These are phyloP conservation scores for Boletus rufocinnamomeus DNA, from an alignment of 768 basidiomycete species.

Conservation along the genomic window DNA sequence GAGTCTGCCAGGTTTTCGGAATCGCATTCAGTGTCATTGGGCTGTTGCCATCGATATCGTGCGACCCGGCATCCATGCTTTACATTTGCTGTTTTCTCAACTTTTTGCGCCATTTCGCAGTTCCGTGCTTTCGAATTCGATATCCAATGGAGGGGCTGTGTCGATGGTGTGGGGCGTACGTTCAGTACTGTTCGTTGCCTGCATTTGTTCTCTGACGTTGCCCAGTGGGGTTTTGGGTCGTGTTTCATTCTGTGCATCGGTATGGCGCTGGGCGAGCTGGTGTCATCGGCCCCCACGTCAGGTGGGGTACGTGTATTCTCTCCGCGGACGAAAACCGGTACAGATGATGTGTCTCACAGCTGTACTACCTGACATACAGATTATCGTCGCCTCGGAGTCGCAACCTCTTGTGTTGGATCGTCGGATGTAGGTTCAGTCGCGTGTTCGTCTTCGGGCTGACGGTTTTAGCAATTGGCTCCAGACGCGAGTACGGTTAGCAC, in stretches of 20 bases:
- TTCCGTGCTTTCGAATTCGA: conserved; percentile 43
- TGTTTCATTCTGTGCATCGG: conserved; percentile 40
- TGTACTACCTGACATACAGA: conserved; percentile 67
- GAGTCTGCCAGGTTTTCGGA: conserved; percentile 57
- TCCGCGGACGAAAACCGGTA: not conserved
- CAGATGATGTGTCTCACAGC: conserved; percentile 26
- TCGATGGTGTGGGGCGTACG: conserved; percentile 46
- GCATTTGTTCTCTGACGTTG: not conserved
- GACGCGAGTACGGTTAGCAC: conserved; percentile 54
- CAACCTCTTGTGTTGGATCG: conserved; percentile 63
- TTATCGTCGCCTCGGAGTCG: conserved; percentile 54
- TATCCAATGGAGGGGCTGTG: conserved; percentile 48
- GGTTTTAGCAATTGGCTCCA: conserved; percentile 13
- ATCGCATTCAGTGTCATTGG: conserved; percentile 71
- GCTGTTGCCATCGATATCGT: conserved; percentile 62
- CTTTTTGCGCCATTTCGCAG: conserved; percentile 22
- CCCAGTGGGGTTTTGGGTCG: conserved; percentile 39
- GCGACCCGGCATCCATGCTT: conserved; percentile 26
- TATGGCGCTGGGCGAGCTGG: conserved; percentile 40
- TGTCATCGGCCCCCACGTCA: conserved; percentile 41
- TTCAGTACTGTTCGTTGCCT: not conserved
- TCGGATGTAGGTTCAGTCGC: conserved; percentile 50
- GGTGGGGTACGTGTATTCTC: conserved; percentile 34
- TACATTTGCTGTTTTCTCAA: not conserved
- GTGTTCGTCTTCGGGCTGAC: not conserved